A percentile compares a stretch with the other conserved stretches of the same genome.
Evolutionary conservation across 345 rosid species (phyloP).

Genomic region (Lepidium aucheri): DNA sequence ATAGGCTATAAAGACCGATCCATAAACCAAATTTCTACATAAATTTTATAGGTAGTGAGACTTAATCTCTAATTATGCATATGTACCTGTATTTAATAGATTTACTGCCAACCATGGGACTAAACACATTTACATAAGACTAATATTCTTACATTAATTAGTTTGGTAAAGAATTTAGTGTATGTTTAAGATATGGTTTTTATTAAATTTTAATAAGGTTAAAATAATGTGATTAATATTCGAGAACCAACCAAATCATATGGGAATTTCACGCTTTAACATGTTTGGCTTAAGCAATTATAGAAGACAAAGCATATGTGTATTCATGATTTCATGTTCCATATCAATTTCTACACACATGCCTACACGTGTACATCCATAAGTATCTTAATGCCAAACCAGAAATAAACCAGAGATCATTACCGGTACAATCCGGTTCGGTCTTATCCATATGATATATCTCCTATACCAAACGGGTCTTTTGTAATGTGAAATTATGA

Average conservation of each 20-base stretch:
- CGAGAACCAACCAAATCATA: constrained; percentile 16
- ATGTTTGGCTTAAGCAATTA: constrained; percentile 23
- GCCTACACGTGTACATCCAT: constrained; percentile 9
- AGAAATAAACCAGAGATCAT: neutral
- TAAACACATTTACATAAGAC: too few relatives aligned
- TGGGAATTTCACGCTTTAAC: constrained; percentile 18
- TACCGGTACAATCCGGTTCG: constrained; percentile 11
- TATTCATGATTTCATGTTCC: constrained; percentile 18
- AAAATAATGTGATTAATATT: neutral
- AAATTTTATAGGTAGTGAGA: too few relatives aligned
- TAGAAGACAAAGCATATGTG: constrained; percentile 14
- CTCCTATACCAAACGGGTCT: neutral
- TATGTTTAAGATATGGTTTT: neutral
- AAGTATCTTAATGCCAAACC: neutral
- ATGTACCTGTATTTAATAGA: too few relatives aligned
- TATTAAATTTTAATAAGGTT: neutral
- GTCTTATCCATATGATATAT: neutral
- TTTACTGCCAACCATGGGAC: too few relatives aligned
- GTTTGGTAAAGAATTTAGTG: neutral
- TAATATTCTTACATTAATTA: neutral
- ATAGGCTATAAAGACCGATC: too few relatives aligned
- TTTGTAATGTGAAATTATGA: neutral
- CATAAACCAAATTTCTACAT: too few relatives aligned
- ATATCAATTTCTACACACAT: constrained; percentile 14
- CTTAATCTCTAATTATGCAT: too few relatives aligned